Conservation (phyloP, 2,329 filamentous ascomycete genomes). For the Incumbomyces lentus region DNA sequence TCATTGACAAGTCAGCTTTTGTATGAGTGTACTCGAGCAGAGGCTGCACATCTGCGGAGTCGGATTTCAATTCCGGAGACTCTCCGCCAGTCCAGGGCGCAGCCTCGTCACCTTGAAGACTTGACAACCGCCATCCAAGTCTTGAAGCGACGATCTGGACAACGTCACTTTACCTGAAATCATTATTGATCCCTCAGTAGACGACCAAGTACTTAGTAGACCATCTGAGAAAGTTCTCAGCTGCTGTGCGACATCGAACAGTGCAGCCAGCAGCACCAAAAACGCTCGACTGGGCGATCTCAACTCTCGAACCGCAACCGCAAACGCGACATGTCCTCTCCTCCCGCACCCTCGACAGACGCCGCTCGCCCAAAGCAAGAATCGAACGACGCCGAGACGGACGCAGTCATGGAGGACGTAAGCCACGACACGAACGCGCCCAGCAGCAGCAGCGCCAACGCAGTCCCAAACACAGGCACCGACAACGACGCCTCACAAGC, state of each 20-base stretch:
- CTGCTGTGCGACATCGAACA: background rate
- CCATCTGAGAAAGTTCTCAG: no score
- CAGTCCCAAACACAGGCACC: conserved; percentile 14
- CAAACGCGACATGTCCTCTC: conserved; percentile 12
- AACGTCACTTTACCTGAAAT: background rate
- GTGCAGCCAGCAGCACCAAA: no score
- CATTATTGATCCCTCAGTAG: background rate
- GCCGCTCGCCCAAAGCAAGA: conserved; percentile 5
- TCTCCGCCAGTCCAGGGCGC: background rate
- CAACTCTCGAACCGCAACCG: background rate
- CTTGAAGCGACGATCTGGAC: background rate
- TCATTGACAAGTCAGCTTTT: no score
- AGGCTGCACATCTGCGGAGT: no score
- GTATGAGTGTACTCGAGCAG: no score
- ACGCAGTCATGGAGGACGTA: conserved; percentile 22
- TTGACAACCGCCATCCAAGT: no score
- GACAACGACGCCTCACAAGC: conserved; percentile 9
- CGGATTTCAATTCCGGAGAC: background rate
- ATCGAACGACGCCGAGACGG: conserved; percentile 19
- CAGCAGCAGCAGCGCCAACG: background rate
- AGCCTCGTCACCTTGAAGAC: no score
- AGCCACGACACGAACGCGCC: conserved; percentile 17
- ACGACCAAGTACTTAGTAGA: no score
- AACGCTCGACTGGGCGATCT: background rate
- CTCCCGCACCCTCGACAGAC: conserved; percentile 8